phyloP scores from a whole-genome alignment of 1,284 basidiomycete genomes.

The Fistulina hepatica region DNA sequence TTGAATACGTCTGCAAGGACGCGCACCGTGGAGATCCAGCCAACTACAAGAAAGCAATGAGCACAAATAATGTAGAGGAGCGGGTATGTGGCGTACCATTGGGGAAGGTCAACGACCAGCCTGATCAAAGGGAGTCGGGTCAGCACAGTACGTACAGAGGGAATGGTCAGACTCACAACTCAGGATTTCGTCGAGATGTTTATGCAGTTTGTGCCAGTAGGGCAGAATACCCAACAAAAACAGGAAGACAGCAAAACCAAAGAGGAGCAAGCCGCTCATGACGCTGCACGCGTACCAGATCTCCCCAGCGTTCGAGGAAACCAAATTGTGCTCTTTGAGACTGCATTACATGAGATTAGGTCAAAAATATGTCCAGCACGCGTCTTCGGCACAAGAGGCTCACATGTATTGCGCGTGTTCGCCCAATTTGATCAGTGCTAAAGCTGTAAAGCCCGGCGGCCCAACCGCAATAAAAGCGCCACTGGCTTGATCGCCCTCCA shows the following conservation, averaged over 20 bases:
- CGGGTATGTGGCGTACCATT: conserved; percentile 25
- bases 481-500: conserved; percentile 39
- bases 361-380: conserved; percentile 5
- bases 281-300: conserved; percentile 37
- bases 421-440: conserved; percentile 37
- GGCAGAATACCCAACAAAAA: conserved; percentile 35
- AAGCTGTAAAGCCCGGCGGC: conserved; percentile 38
- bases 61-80: conserved; percentile 1
- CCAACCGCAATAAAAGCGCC: conserved; percentile 38
- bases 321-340: conserved; percentile 27
- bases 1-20: conserved; percentile 32
- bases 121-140: conserved; percentile 15
- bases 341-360: conserved; percentile 17
- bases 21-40: conserved; percentile 35
- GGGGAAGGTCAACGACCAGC: conserved; percentile 39
- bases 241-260: conserved; percentile 37
- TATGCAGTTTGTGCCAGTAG: conserved; percentile 41
- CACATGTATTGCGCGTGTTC: conserved; percentile 29
- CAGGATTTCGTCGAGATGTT: conserved; percentile 36
- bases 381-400: conserved; percentile 9
- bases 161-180: conserved; percentile 33
- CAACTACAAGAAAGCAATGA: conserved; percentile 21
- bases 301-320: conserved; percentile 33
- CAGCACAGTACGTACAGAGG: conserved; percentile 2
- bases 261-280: conserved; percentile 30